Base-by-base conservation (phyloP, 2,329 filamentous ascomycete species). In the Monilinia polystroma region DNA sequence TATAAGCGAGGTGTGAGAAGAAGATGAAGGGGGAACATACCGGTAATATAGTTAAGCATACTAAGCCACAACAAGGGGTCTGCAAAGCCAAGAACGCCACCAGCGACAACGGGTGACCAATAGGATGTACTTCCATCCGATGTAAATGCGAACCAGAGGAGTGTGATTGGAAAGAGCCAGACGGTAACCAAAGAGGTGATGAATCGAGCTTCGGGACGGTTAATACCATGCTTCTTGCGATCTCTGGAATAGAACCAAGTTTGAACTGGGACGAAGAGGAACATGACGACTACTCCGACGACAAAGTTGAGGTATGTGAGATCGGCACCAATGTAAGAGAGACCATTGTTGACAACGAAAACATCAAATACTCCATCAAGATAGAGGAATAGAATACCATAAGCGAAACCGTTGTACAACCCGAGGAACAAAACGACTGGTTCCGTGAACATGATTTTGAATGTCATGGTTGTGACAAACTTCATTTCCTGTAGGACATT, bases 121-220 rank as follows among this genome's bases (percentile, higher is more conserved):
- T 76, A 80, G 8, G 72, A 78, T 2, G 75, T 75, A 52, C 74
- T 76, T 60, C 78, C 78, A 67, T 79, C 75, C 56, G 74, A 77
- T 7, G 79, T 81, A 69, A 80, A 80, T 6, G 77, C 79, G 69
- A 80, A 80, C 78, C 79, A 80, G 54, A 81, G 73, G 11, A 80
- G 73, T 1, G 78, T 79, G 54, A 78, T 73, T 18, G 79, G 79
- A 68, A 80, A 81, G 8, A 78, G 73, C 79, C 79, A 81, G 56
- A 80, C 79, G 23, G 74, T 75, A n/a, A 80, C 75, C 7, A 80
- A 73, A 12, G 79, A 80, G 26, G 75, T 76, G 56, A 80, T 67
- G 70, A 80, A 80, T 5, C 79, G 76, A 14, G 79, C 79, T 71
- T 80, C 79, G 20, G 79, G 79, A 6, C 78, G 76, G 65, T 76